These are phyloP conservation scores for Platanthera zijinensis DNA, from an alignment of 106 monocot genomes.

Conservation along the genomic window DNA sequence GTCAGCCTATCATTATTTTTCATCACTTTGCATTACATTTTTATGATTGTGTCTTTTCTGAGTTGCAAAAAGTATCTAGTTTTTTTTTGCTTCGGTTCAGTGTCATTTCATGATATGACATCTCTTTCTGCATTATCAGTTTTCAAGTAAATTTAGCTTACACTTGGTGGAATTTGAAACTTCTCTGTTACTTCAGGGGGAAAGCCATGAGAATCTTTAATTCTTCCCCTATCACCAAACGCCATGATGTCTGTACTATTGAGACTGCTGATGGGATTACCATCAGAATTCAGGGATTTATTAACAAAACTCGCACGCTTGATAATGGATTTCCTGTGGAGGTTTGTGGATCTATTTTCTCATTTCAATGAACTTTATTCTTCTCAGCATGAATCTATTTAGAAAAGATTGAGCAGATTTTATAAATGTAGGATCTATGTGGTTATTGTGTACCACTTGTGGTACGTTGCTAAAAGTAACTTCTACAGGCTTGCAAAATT, in stretches of 20 bases:
- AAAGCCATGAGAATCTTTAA: slow-evolving; percentile 10
- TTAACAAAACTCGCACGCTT: slow-evolving; percentile 4
- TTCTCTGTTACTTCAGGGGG: background rate
- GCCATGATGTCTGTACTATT: slow-evolving; percentile 7
- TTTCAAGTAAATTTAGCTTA: background rate
- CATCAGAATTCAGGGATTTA: slow-evolving; percentile 12
- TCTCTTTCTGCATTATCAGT: background rate
- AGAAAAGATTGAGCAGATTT: background rate
- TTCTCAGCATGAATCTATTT: background rate
- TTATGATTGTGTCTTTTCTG: background rate
- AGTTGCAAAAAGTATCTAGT: background rate
- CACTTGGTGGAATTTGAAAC: background rate
- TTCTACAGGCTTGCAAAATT: slow-evolving; percentile 3
- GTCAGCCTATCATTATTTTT: too few relatives aligned
- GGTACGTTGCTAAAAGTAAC: background rate
- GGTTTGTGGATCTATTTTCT: background rate
- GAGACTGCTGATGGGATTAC: slow-evolving; percentile 16
- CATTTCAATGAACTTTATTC: background rate
- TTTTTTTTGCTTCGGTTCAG: background rate
- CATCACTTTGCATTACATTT: background rate
- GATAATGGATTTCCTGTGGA: slow-evolving; percentile 10
- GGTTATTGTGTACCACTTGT: background rate
- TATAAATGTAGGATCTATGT: background rate
- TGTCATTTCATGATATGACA: background rate
- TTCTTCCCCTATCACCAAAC: slow-evolving; percentile 12